Evolutionary conservation across 2,329 filamentous ascomycete species (phyloP).

Genomic region (Didymella pinodella): DNA sequence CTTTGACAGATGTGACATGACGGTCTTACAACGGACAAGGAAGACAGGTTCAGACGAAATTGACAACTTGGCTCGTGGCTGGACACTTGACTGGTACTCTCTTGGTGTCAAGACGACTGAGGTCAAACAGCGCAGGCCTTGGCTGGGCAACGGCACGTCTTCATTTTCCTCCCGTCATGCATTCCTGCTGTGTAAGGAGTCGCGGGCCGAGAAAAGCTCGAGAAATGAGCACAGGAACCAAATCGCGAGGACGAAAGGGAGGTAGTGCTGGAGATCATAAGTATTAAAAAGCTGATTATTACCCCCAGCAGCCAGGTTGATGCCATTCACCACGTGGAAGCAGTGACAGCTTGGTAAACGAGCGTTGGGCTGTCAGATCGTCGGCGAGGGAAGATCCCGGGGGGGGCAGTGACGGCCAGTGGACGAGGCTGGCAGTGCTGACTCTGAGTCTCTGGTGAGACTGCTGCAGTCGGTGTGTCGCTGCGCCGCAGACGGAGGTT

Average conservation of each 20-base stretch:
- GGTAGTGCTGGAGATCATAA: conserved; percentile 24
- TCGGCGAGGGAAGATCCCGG: conserved; percentile 10
- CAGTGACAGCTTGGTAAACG: conserved; percentile 15
- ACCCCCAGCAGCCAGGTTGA: conserved; percentile 17
- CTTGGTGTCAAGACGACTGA: conserved; percentile 2
- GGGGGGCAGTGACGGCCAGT: background rate
- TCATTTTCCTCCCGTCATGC: conserved; percentile 14
- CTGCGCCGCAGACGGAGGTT: conserved; percentile 13
- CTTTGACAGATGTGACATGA: conserved; percentile 20
- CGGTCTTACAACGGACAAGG: conserved; percentile 10
- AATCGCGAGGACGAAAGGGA: conserved; percentile 11
- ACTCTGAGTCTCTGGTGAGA: background rate
- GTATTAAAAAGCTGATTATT: conserved; percentile 13
- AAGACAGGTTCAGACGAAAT: conserved; percentile 8
- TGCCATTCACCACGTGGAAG: conserved; percentile 21
- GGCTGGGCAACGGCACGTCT: conserved; percentile 15
- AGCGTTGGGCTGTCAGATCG: conserved; percentile 18
- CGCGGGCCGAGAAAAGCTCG: conserved; percentile 7
- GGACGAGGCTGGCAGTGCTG: background rate
- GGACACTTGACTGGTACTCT: background rate
- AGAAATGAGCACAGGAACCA: conserved; percentile 6
- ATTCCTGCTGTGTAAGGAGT: conserved; percentile 6
- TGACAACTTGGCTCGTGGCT: background rate
- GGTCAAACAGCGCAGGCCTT: conserved; percentile 9
- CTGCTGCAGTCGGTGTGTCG: conserved; percentile 5